Conservation (phyloP, 2,329 filamentous ascomycete species). For the Penicillium sclerotiorum region DNA sequence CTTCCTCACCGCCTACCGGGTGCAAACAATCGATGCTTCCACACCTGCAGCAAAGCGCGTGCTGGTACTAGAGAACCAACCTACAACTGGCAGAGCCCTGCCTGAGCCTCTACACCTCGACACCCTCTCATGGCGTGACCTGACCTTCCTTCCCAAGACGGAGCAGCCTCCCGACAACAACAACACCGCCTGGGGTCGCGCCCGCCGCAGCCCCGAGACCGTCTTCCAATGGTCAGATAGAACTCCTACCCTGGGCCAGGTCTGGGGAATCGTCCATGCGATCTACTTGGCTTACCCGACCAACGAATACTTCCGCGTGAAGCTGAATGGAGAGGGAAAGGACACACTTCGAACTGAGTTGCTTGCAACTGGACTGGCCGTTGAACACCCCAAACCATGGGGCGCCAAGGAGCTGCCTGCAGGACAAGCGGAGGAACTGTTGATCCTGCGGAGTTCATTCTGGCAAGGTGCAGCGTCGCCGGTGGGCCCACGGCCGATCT, state of each 20-base stretch:
- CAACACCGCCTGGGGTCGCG: slow-evolving; percentile 47
- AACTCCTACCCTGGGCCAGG: slow-evolving; percentile 46
- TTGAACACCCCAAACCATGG: slow-evolving; percentile 26
- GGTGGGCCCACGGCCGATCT: slow-evolving; percentile 64
- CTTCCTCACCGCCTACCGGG: slow-evolving; percentile 49
- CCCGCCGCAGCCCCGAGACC: slow-evolving; percentile 47
- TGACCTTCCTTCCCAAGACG: slow-evolving; percentile 25
- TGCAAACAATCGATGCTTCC: slow-evolving; percentile 30
- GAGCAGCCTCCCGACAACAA: slow-evolving; percentile 23
- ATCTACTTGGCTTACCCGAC: slow-evolving; percentile 49
- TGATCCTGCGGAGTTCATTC: slow-evolving; percentile 61
- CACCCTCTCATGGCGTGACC: slow-evolving; percentile 41
- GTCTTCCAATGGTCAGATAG: slow-evolving; percentile 44
- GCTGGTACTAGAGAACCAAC: slow-evolving; percentile 39
- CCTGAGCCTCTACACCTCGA: slow-evolving; percentile 44
- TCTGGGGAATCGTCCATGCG: slow-evolving; percentile 53
- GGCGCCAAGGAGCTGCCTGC: slow-evolving; percentile 24
- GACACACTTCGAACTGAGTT: slow-evolving; percentile 45
- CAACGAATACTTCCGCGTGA: slow-evolving; percentile 49
- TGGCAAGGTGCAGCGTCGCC: slow-evolving; percentile 73
- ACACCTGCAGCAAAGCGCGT: slow-evolving; percentile 31
- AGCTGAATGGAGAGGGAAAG: slow-evolving; percentile 39
- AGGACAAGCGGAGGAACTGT: slow-evolving; percentile 36
- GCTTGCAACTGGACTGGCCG: slow-evolving; percentile 34
- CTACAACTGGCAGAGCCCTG: slow-evolving; percentile 31